phyloP scores from a whole-genome alignment of 2,329 filamentous ascomycete species.

The Fusarium sp. region DNA sequence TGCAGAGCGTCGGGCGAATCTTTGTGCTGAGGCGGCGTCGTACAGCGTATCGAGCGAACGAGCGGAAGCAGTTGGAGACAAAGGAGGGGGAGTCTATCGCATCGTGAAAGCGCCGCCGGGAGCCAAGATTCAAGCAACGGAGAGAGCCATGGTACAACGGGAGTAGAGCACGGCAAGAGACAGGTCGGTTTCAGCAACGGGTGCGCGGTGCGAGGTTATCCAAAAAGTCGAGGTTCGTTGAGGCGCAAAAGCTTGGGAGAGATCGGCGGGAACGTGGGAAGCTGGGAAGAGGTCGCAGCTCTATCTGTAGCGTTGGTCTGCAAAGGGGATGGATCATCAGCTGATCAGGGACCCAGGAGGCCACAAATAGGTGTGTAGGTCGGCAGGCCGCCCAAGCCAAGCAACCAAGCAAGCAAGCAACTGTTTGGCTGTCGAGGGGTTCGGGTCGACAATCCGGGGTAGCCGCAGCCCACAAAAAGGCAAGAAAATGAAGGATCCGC shows the following conservation, averaged over 20 bases:
- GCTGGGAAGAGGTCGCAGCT: slow-evolving; percentile 40
- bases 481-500: slow-evolving; percentile 37
- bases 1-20: slow-evolving; percentile 16
- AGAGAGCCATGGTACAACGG: slow-evolving; percentile 40
- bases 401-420: slow-evolving; percentile 13
- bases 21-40: slow-evolving; percentile 24
- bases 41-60: slow-evolving; percentile 37
- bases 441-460: slow-evolving; percentile 44
- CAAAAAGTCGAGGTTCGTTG: slow-evolving; percentile 13
- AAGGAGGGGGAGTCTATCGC: slow-evolving; percentile 41
- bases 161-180: slow-evolving; percentile 9
- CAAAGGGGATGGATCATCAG: slow-evolving; percentile 48
- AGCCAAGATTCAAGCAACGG: slow-evolving; percentile 37
- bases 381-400: slow-evolving; percentile 10
- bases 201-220: slow-evolving; percentile 8
- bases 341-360: slow-evolving; percentile 42
- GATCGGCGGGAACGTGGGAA: slow-evolving; percentile 40
- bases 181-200: slow-evolving; percentile 1
- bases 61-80: slow-evolving; percentile 38
- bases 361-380: slow-evolving; percentile 30
- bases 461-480: slow-evolving; percentile 38
- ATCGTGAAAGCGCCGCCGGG: slow-evolving; percentile 39
- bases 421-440: slow-evolving; percentile 34
- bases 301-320: slow-evolving; percentile 38
- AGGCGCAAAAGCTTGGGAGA: slow-evolving; percentile 28